phyloP scores from a whole-genome alignment of 2,329 filamentous ascomycete species.

The Penicillium griseofulvum region DNA sequence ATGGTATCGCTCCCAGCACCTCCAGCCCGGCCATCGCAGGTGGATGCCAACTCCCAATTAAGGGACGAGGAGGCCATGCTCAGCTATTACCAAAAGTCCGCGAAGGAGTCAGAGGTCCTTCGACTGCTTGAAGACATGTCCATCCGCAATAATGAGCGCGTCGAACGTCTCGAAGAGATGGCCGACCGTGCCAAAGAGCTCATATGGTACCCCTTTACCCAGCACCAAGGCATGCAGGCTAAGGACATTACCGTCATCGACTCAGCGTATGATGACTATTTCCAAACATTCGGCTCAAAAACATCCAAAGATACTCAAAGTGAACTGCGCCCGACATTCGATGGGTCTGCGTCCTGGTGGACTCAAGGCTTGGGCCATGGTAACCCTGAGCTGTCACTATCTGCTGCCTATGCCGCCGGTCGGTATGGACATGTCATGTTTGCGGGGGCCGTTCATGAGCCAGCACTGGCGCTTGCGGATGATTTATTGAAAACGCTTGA shows the following conservation, averaged over 20 bases:
- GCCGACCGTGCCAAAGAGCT: conserved; percentile 57
- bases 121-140: conserved; percentile 54
- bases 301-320: conserved; percentile 16
- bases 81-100: conserved; percentile 60
- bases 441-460: conserved; percentile 73
- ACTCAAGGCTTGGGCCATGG: conserved; percentile 83
- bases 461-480: conserved; percentile 68
- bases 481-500: conserved; percentile 57
- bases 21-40: conserved; percentile 45
- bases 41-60: conserved; percentile 31
- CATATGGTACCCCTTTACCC: conserved; percentile 88
- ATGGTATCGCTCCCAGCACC: conserved; percentile 60
- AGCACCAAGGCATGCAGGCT: conserved; percentile 64
- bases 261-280: conserved; percentile 75
- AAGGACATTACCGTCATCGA: conserved; percentile 72
- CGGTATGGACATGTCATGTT: conserved; percentile 90
- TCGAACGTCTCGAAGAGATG: conserved; percentile 62
- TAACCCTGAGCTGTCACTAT: conserved; percentile 67
- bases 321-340: conserved; percentile 66
- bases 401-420: conserved; percentile 76
- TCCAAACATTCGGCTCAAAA: conserved; percentile 58
- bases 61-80: conserved; percentile 59
- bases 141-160: conserved; percentile 54
- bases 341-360: conserved; percentile 89
- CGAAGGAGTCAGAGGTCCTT: conserved; percentile 40